These are phyloP conservation scores for Blastocystis sp. DNA, from an alignment of 352 stramenopile species.

Conservation along the genomic window DNA sequence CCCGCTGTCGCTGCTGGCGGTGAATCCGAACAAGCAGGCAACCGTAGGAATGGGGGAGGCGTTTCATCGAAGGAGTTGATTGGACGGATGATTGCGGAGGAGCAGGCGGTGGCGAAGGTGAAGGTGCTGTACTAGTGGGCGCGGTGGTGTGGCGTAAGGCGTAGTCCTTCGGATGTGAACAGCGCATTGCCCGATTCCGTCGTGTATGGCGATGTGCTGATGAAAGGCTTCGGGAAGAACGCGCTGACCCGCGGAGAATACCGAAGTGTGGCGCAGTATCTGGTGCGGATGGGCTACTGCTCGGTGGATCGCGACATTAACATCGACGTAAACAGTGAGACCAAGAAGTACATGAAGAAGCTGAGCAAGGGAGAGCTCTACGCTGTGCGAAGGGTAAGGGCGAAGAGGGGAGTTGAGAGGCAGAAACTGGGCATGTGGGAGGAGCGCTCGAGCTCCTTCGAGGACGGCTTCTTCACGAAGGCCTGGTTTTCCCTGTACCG, in stretches of 20 bases:
- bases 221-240: conserved; percentile 44
- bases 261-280: conserved; percentile 18
- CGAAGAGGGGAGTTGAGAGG: not conserved
- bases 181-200: not conserved
- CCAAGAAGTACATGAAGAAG: conserved; percentile 41
- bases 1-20: conserved; percentile 20
- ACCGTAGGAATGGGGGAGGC: not conserved
- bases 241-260: not conserved
- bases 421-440: conserved; percentile 64
- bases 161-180: conserved; percentile 30
- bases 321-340: conserved; percentile 51
- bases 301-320: conserved; percentile 56
- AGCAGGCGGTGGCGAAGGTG: not conserved
- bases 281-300: conserved; percentile 45
- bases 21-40: not conserved
- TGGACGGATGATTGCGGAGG: not conserved
- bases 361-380: conserved; percentile 57
- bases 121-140: conserved; percentile 44
- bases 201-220: conserved; percentile 39
- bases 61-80: not conserved
- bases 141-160: not conserved
- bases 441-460: conserved; percentile 37
- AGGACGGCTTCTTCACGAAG: conserved; percentile 38
- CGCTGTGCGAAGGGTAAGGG: conserved; percentile 23
- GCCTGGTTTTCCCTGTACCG: conserved; percentile 55